Percentiles rank a stretch among this genome's conserved stretches.
Evolutionary conservation across 257 asterid species (phyloP).

Genomic region (Jaltomata sinuosa): DNA sequence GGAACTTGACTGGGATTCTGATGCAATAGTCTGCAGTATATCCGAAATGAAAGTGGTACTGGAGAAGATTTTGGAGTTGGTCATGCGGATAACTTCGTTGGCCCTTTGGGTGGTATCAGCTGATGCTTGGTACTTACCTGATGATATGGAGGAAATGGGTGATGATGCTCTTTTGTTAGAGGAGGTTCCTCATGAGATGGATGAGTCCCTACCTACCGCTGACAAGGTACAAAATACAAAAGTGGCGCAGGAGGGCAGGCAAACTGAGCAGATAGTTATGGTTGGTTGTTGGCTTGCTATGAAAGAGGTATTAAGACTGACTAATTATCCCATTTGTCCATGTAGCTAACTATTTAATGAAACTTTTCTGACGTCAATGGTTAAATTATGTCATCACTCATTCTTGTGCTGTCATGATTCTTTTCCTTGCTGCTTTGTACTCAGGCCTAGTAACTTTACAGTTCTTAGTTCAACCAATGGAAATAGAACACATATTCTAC

Average conservation of each 20-base stretch:
- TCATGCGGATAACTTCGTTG: slow-evolving; percentile 71
- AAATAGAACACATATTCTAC: not conserved
- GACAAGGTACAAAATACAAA: slow-evolving; percentile 30
- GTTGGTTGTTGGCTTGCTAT: slow-evolving; percentile 99
- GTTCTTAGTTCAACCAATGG: not conserved
- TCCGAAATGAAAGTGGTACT: slow-evolving; percentile 48
- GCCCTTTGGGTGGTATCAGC: slow-evolving; percentile 98
- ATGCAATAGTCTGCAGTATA: slow-evolving; percentile 25
- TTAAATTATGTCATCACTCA: slow-evolving; percentile 4
- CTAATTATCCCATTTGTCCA: not conserved
- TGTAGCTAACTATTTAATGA: not conserved
- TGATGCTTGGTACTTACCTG: slow-evolving; percentile 79
- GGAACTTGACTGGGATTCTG: slow-evolving; percentile 82
- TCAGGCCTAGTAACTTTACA: not conserved
- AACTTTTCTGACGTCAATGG: not conserved
- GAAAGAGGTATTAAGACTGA: slow-evolving; percentile 67
- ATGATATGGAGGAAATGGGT: slow-evolving; percentile 72
- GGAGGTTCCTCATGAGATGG: slow-evolving; percentile 35
- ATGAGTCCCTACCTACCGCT: slow-evolving; percentile 19
- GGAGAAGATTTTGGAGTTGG: slow-evolving; percentile 75
- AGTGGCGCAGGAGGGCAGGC: slow-evolving; percentile 30
- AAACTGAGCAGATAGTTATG: slow-evolving; percentile 80
- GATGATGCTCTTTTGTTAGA: slow-evolving; percentile 45
- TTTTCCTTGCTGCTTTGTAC: not conserved
- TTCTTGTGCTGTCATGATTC: not conserved